Base-by-base conservation (phyloP, 1,284 basidiomycete genomes). In the Gymnopus androsaceus region DNA sequence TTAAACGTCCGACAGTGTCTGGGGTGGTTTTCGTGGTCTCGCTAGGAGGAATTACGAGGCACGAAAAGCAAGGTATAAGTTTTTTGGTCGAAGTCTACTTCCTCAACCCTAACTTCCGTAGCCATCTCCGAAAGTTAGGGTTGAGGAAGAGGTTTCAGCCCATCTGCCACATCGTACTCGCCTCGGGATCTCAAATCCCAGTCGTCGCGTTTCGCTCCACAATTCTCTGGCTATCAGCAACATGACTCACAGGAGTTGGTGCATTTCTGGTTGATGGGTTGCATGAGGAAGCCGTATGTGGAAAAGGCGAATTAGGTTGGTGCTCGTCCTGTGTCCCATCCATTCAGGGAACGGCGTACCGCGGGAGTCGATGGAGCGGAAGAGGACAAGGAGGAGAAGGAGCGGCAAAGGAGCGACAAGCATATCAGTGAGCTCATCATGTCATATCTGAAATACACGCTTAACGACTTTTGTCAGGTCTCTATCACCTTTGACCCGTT, bases 401-500 rank as follows among this genome's bases (percentile, higher is more conserved):
- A 28, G 21, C 17, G 28, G 44, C 41, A 4, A 28, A 28, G n/a
- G 51, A 45, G 19, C 51, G 51, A 30, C 31, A 46, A 21, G 34
- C 15, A 6, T 53, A 53, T n/a, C 14, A 85, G 95, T 95, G 66
- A 49, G 77, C 63, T 31, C 7, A 19, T 7, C 15, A 17, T 19
- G 11, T 21, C 19, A 42, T 56, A 31, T 54, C 11, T 30, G 7
- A 27, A 25, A 21, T 21, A 34, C 48, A 40, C 28, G n/a, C n/a
- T n/a, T n/a, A n/a, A 50, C 28, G 21, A 11, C 6, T 8, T 27
- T 33, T 11, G 33, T 17, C 60, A 95, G 94, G 88, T 98, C 59
- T 98, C 96, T 0, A 97, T 99, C 73, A 99, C 96, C 1, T 96
- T 99, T 67, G 96, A 99, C 70, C 95, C 95, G 12, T 98, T 96